These are phyloP conservation scores for Eucalyptus pauciflora DNA, from an alignment of 345 rosid genomes.

Conservation along the genomic window DNA sequence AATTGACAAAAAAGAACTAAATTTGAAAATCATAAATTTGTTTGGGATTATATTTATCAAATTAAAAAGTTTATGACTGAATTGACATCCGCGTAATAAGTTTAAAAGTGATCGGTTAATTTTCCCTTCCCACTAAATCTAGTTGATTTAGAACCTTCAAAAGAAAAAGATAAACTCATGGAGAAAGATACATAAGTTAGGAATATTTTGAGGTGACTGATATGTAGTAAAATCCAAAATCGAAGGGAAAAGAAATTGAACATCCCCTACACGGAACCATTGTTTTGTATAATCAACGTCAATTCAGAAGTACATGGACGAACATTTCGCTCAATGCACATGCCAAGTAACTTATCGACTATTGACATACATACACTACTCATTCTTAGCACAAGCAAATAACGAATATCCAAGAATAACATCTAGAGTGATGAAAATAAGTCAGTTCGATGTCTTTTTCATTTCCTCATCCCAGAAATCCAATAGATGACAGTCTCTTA, in stretches of 20 bases:
- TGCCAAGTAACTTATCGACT: background rate
- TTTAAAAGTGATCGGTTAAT: background rate
- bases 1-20: background rate
- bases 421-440: background rate
- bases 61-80: background rate
- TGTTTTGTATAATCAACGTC: background rate
- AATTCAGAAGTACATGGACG: background rate
- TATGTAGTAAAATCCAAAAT: background rate
- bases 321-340: background rate
- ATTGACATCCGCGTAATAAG: fast-evolving
- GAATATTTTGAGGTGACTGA: background rate
- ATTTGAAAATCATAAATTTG: background rate
- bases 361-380: background rate
- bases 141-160: background rate
- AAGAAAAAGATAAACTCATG: background rate
- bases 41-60: background rate
- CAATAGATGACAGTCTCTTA: background rate
- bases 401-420: background rate
- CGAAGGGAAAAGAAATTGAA: background rate
- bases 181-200: background rate
- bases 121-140: background rate
- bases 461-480: background rate
- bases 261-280: background rate
- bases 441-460: background rate
- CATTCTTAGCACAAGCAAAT: background rate